Conservation (phyloP, 2,329 filamentous ascomycete genomes). For the Talaromyces amestolkiae region DNA sequence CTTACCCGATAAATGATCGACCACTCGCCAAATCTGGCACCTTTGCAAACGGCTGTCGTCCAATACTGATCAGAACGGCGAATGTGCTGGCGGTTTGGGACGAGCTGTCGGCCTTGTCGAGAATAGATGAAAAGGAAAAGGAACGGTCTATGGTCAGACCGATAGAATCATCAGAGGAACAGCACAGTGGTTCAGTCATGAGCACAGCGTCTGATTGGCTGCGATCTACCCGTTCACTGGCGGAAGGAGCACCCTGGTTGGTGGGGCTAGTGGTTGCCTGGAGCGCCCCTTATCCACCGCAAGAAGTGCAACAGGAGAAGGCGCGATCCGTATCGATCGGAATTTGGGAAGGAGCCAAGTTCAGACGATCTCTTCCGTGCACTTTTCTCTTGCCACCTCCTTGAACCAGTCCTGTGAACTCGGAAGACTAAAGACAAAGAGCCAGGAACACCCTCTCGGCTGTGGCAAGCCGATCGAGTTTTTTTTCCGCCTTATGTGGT, state of each 20-base stretch:
- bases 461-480: not conserved
- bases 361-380: not conserved
- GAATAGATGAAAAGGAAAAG: not conserved
- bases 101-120: not conserved
- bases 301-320: not conserved
- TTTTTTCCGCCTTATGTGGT: not conserved
- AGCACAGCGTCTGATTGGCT: conserved; percentile 5
- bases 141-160: not conserved
- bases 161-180: not conserved
- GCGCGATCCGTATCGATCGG: conserved; percentile 10
- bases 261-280: conserved; percentile 14
- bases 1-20: not conserved
- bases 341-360: not conserved
- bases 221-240: not conserved
- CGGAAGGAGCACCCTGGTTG: not conserved
- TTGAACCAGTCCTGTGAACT: not conserved
- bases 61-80: conserved; percentile 15
- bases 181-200: not conserved
- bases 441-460: not conserved
- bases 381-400: conserved; percentile 3
- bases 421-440: not conserved
- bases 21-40: conserved; percentile 1
- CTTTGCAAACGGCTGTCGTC: conserved; percentile 17
- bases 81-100: not conserved
- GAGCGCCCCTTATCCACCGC: conserved; percentile 17